These are phyloP conservation scores for Leccinellum luteum DNA, from an alignment of 768 basidiomycete species.

Conservation along the genomic window DNA sequence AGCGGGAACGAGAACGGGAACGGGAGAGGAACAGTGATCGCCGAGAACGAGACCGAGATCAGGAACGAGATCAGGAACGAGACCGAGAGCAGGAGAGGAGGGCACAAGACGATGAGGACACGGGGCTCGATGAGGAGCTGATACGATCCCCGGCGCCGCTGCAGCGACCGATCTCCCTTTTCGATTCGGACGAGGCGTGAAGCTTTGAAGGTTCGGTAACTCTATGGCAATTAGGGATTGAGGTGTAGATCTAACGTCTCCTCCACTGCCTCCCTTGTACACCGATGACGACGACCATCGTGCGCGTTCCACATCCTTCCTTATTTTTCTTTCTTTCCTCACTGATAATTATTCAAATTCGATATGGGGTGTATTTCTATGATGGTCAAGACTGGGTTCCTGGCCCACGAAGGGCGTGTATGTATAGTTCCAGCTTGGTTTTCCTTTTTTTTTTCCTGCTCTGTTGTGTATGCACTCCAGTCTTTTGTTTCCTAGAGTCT, in stretches of 20 bases:
- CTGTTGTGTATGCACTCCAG: not conserved
- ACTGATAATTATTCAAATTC: not conserved
- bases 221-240: not conserved
- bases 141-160: slow-evolving; percentile 29
- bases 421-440: not conserved
- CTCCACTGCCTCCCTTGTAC: not conserved
- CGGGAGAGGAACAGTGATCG: not conserved
- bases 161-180: slow-evolving; percentile 30
- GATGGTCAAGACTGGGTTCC: not conserved
- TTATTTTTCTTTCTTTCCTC: not conserved
- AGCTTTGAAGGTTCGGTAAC: not conserved
- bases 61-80: not conserved
- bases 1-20: not conserved
- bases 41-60: not conserved
- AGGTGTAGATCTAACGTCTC: not conserved
- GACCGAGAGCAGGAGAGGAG: not conserved
- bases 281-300: not conserved
- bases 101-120: not conserved
- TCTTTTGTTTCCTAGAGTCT: not conserved
- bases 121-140: slow-evolving; percentile 6
- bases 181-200: slow-evolving; percentile 25
- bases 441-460: not conserved
- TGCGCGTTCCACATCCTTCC: not conserved
- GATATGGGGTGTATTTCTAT: slow-evolving; percentile 7
- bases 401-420: not conserved